A percentile compares a stretch with the other conserved stretches of the same genome.
phyloP scores from a whole-genome alignment of 2,329 filamentous ascomycete genomes.

The Monosporascus sp. region DNA sequence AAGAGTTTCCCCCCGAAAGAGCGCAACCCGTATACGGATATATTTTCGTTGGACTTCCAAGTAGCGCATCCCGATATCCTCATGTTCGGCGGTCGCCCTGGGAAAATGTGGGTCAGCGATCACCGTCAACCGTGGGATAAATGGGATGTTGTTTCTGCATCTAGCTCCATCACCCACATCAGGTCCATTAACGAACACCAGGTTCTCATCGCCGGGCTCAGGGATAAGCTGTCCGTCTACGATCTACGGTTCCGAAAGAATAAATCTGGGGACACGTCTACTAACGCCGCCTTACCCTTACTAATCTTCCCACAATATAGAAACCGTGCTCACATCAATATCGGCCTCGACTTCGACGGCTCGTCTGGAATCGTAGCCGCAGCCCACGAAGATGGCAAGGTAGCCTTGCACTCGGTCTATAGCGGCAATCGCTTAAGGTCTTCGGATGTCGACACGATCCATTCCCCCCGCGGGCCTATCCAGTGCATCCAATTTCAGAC shows the following conservation, averaged over 20 bases:
- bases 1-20: constrained; percentile 9
- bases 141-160: constrained; percentile 24
- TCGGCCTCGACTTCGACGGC: constrained; percentile 47
- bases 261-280: too few species aligned
- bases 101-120: constrained; percentile 41
- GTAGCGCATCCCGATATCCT: constrained; percentile 38
- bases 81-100: constrained; percentile 46
- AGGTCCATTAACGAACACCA: constrained; percentile 43
- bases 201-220: constrained; percentile 48
- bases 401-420: constrained; percentile 44
- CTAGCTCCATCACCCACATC: constrained; percentile 43
- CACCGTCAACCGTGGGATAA: constrained; percentile 27
- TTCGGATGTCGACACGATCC: constrained; percentile 12
- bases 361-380: constrained; percentile 48
- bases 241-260: constrained; percentile 44
- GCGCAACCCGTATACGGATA: constrained; percentile 25
- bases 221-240: constrained; percentile 47
- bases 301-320: constrained; percentile 44
- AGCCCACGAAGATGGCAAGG: constrained; percentile 44
- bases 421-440: constrained; percentile 36
- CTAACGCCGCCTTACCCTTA: constrained; percentile 30
- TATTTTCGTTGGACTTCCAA: constrained; percentile 47
- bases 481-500: constrained; percentile 40
- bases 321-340: constrained; percentile 42
- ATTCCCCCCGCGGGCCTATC: constrained; percentile 25